Base-by-base conservation (phyloP, 345 rosid genomes). In the Brassica nigra region DNA sequence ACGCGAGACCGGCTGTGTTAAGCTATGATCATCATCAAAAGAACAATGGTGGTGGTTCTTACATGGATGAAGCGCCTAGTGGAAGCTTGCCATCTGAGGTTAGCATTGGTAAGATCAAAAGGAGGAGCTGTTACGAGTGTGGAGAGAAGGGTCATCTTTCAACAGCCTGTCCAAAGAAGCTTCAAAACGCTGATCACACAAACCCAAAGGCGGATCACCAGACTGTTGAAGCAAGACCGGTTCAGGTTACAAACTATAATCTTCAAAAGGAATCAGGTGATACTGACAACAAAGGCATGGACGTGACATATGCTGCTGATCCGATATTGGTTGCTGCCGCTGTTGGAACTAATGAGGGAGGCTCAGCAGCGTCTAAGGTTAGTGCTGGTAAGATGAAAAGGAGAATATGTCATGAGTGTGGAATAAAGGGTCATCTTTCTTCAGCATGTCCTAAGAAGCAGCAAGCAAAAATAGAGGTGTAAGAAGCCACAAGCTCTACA, bases 361-460 rank as follows among this genome's bases (percentile, higher is more conserved):
- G n/a, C 49, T 18, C 57, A 31, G 57, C 58, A 18, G 39, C 55
- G 52, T 34, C 76, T 1, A 66, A 1, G 14, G 75, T 82, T 76
- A 78, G 75, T 73, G 83, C 76, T 28, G 89, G 95, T 55, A 95
- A 92, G 90, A 85, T 92, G 70, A 89, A 84, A 78, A 84, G 92
- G 81, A 86, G 98, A 75, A 87, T 81, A 39, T 95, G 98, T 87
- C 90, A 89, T 8, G 89, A 90, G 31, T 91, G 97, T 62, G 90
- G 92, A 42, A 85, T 86, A 80, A 91, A 87, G 80, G 94, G 96
- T 34, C 97, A 91, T 74, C 76, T 90, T 29, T 92, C 93, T 75
- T 80, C 97, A 36, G 91, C 86, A 61, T 95, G 98, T 70, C 97
- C 93, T 8, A 88, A 84, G 67, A 87, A 84, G 82, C 83, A 30